A percentile compares a stretch with the other conserved stretches of the same genome.
Conservation (phyloP, 805 yeast genomes). For the Metschnikowia gruessii region DNA sequence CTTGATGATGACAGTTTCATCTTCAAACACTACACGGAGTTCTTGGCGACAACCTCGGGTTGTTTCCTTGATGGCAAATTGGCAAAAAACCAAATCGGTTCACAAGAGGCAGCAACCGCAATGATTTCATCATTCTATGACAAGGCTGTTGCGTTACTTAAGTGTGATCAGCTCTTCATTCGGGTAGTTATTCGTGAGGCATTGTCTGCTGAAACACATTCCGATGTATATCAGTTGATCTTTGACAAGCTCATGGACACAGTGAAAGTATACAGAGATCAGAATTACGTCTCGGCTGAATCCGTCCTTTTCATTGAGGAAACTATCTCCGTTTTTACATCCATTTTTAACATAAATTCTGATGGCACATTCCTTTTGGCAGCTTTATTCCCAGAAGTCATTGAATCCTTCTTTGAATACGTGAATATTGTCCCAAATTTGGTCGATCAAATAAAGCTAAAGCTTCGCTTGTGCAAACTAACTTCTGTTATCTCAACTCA, state of each 20-base stretch:
- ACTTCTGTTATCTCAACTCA: constrained; percentile 34
- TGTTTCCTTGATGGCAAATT: constrained; percentile 44
- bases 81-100: constrained; percentile 20
- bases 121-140: constrained; percentile 48
- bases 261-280: constrained; percentile 34
- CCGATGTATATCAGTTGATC: constrained; percentile 50
- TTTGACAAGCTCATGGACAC: constrained; percentile 43
- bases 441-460: constrained; percentile 34
- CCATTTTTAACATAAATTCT: constrained; percentile 33
- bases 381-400: constrained; percentile 30
- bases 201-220: constrained; percentile 61
- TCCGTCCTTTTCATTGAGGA: constrained; percentile 47
- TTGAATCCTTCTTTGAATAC: constrained; percentile 27
- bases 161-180: constrained; percentile 48
- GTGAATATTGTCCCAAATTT: constrained; percentile 29
- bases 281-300: constrained; percentile 26
- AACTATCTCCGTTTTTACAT: constrained; percentile 43
- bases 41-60: constrained; percentile 69
- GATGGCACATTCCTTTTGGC: constrained; percentile 37
- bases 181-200: constrained; percentile 75
- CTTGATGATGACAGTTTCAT: constrained; percentile 43
- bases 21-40: constrained; percentile 68
- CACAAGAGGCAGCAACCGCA: constrained; percentile 30
- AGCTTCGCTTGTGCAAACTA: constrained; percentile 43
- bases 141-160: constrained; percentile 48